Base-by-base conservation (phyloP, 1,284 basidiomycete genomes). In the Microbotryum violaceum region DNA sequence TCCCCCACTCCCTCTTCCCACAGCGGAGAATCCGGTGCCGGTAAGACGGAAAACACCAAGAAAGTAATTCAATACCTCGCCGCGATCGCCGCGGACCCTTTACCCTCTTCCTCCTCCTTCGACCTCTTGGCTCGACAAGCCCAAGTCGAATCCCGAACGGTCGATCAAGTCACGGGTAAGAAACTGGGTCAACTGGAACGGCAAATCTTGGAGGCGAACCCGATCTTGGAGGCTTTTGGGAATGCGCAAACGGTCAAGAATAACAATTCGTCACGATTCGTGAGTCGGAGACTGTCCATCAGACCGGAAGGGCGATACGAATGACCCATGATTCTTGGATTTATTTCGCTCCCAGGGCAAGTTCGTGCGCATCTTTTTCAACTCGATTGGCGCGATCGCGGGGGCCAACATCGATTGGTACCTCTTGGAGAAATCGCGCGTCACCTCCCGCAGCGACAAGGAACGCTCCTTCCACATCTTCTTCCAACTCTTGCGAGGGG, bases 381-480 rank as follows among this genome's bases (percentile, higher is more conserved):
- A 90, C 0, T 87, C 89, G 0, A 84, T 90, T 61, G 94, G 94
- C 0, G 91, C 91, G 65, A 99, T 99, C 61, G 90, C 92, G 1
- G 96, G 96, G 2, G 96, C 96, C 47, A 97, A 94, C 73, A 94
- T 98, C 66, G 93, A 98, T 75, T 98, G 96, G 96, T 99, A 99
- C 75, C 80, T 99, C 48, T 79, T 99, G 53, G 96, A 99, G 80
- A 98, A 98, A 81, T 94, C 91, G 74, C 79, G 96, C 70, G 93
- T 99, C 1, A 89, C 92, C 3, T 82, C 85, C n/a, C 80, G 93
- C 53, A 89, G 85, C 67, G 84, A 86, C 63, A 88, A 88, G 0
- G 96, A 99, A 76, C 82, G 96, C 55, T 88, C 83, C 74, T 99
- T 98, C 75, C 96, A 98, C 74, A 88, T 97, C 4, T 98, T 99